Evolutionary conservation across 495 filamentous ascomycete species (phyloP).

Genomic region (Aspergillus cavernicola): DNA sequence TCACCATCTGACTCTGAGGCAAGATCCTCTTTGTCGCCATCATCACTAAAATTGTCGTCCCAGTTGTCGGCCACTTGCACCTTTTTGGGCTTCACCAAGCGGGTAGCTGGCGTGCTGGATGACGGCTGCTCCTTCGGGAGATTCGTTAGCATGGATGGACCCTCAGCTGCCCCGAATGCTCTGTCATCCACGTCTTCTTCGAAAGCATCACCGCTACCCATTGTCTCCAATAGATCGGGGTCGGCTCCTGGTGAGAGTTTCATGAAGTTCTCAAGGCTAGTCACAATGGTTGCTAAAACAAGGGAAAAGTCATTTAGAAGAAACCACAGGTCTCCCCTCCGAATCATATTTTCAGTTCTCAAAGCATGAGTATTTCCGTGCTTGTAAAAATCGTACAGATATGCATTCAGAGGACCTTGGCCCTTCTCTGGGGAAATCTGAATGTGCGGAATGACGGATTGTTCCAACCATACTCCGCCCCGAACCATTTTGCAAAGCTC

Average conservation of each 20-base stretch:
- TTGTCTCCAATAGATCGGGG: conserved; percentile 17
- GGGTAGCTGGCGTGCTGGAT: not conserved
- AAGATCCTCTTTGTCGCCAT: conserved; percentile 9
- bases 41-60: conserved; percentile 17
- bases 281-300: conserved; percentile 60
- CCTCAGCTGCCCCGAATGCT: not conserved
- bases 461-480: conserved; percentile 66
- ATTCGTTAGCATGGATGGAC: not conserved
- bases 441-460: conserved; percentile 65
- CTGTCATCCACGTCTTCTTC: conserved; percentile 13
- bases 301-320: conserved; percentile 66
- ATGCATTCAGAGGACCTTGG: conserved; percentile 58
- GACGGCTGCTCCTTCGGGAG: not conserved
- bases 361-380: conserved; percentile 59
- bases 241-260: conserved; percentile 9
- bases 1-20: not conserved
- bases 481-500: conserved; percentile 62
- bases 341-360: conserved; percentile 55
- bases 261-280: conserved; percentile 20
- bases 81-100: not conserved
- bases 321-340: conserved; percentile 64
- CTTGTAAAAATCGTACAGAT: conserved; percentile 71
- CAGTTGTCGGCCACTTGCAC: conserved; percentile 17
- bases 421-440: conserved; percentile 51
- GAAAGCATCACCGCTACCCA: conserved; percentile 15